Evolutionary conservation across 2,329 filamentous ascomycete species (phyloP).

Genomic region (Bipolaris zeicola): DNA sequence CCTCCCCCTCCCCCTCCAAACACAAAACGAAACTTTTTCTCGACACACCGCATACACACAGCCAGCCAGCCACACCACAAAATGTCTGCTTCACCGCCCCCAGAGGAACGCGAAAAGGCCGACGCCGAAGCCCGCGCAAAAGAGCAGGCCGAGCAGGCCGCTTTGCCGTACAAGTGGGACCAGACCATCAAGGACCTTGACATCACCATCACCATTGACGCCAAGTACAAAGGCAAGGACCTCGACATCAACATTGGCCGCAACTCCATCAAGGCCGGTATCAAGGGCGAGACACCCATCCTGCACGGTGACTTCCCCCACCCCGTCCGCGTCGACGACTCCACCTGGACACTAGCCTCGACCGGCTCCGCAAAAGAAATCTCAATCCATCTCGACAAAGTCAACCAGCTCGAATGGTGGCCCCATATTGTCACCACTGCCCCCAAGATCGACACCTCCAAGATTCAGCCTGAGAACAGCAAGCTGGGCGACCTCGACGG

Average conservation of each 20-base stretch:
- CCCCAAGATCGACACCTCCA: conserved; percentile 91
- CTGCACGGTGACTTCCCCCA: conserved; percentile 81
- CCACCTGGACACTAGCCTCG: conserved; percentile 87
- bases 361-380: conserved; percentile 72
- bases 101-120: conserved; percentile 59
- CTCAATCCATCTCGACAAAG: conserved; percentile 89
- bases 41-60: conserved; percentile 7
- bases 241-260: conserved; percentile 83
- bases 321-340: conserved; percentile 80
- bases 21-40: conserved; percentile 7
- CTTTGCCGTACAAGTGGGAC: conserved; percentile 95
- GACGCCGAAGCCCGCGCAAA: conserved; percentile 67
- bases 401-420: conserved; percentile 99
- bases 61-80: conserved; percentile 14
- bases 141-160: conserved; percentile 85
- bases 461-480: conserved; percentile 91
- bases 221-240: conserved; percentile 83
- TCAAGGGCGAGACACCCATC: conserved; percentile 83
- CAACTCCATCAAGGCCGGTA: conserved; percentile 73
- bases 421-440: conserved; percentile 84
- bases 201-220: conserved; percentile 76
- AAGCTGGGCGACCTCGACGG: conserved; percentile 92
- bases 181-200: conserved; percentile 91
- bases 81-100: conserved; percentile 55
- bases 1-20: conserved; percentile 15